These are phyloP conservation scores for Cyberlindnera bimundalis DNA, from an alignment of 805 yeast species.

Conservation along the genomic window DNA sequence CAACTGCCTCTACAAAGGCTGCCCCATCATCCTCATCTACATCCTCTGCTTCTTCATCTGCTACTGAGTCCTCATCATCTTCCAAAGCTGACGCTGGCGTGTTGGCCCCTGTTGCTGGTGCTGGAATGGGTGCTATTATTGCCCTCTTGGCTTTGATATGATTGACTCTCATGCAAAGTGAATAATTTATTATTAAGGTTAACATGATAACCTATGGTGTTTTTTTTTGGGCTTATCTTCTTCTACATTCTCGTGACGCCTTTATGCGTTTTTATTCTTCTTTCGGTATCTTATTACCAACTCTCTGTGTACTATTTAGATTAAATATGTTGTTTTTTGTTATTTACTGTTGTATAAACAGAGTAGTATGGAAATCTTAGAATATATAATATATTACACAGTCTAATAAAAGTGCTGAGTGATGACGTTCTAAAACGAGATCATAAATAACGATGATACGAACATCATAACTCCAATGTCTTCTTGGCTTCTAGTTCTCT, in stretches of 20 bases:
- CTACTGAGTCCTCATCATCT: conserved; percentile 16
- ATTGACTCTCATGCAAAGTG: background rate
- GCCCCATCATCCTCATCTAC: conserved; percentile 14
- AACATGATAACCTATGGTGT: too few species aligned
- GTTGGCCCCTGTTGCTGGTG: conserved; percentile 4
- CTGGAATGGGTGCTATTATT: conserved; percentile 7
- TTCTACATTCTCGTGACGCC: background rate
- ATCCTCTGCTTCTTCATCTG: conserved; percentile 16
- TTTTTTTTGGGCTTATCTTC: too few species aligned
- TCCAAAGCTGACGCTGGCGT: conserved; percentile 9
- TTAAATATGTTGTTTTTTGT: too few species aligned
- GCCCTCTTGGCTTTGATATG: conserved; percentile 10
- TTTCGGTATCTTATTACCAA: background rate
- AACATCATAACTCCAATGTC: conserved; percentile 1
- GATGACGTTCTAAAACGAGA: too few species aligned
- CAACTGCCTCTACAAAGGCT: conserved; percentile 20
- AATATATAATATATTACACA: too few species aligned
- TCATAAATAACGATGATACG: background rate
- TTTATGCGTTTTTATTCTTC: background rate
- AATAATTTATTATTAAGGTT: too few species aligned
- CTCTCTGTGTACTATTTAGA: too few species aligned
- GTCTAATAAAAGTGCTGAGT: too few species aligned
- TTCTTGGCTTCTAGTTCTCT: conserved; percentile 17
- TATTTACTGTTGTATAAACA: too few species aligned
- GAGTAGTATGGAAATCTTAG: too few species aligned